Evolutionary conservation across 495 filamentous ascomycete genomes (phyloP).

Genomic region (Aspergillus incahuasiensis): DNA sequence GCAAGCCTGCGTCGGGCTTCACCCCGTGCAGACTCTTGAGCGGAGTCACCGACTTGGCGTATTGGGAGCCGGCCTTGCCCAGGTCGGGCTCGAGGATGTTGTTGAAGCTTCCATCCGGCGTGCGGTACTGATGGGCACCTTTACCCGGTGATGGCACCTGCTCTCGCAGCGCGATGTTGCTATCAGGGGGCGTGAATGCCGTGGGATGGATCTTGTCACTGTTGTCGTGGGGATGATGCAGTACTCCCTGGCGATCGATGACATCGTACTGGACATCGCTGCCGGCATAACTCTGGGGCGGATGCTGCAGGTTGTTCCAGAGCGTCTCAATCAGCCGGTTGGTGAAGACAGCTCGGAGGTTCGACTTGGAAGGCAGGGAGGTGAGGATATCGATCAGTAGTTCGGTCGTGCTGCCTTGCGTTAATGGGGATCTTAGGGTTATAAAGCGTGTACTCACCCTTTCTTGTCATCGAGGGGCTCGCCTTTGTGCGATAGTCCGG

Average conservation of each 20-base stretch:
- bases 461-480: too few relatives aligned
- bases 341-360: slow-evolving; percentile 44
- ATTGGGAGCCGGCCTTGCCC: slow-evolving; percentile 41
- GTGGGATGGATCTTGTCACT: too few relatives aligned
- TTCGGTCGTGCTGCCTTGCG: background rate
- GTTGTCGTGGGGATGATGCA: background rate
- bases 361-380: slow-evolving; percentile 37
- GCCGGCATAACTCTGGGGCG: slow-evolving; percentile 30
- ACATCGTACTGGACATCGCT: too few relatives aligned
- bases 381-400: background rate
- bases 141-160: too few relatives aligned
- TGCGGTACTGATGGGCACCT: slow-evolving; percentile 21
- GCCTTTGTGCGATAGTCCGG: too few relatives aligned
- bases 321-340: slow-evolving; percentile 49
- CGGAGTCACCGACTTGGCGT: slow-evolving; percentile 26
- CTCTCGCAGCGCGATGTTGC: too few relatives aligned
- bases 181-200: too few relatives aligned
- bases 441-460: too few relatives aligned
- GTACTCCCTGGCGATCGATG: slow-evolving; percentile 1
- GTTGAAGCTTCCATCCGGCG: slow-evolving; percentile 35
- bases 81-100: slow-evolving; percentile 34
- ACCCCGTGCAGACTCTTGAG: slow-evolving; percentile 15
- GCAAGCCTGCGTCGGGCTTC: slow-evolving; percentile 18
- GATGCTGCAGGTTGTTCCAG: slow-evolving; percentile 58
- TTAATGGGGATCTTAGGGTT: too few relatives aligned